Evolutionary conservation across 2,329 filamentous ascomycete genomes (phyloP).

Genomic region (Xylariaceae sp.): DNA sequence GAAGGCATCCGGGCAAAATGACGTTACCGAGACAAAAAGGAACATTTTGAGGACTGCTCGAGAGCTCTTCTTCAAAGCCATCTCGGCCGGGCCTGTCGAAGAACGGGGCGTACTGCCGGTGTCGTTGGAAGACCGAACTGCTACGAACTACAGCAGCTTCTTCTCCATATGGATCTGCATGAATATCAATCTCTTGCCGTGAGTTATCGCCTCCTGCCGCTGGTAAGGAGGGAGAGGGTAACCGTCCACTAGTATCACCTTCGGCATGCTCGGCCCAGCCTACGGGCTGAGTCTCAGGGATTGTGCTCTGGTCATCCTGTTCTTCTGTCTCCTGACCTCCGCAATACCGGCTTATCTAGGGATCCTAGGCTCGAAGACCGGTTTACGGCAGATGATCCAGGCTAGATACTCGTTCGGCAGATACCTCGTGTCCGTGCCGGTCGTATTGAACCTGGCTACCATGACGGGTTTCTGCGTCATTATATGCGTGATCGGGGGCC

Average conservation of each 20-base stretch:
- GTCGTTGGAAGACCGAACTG: conserved; percentile 33
- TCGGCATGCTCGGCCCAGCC: conserved; percentile 62
- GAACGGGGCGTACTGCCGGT: conserved; percentile 35
- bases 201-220: conserved; percentile 8
- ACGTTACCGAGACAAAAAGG: conserved; percentile 9
- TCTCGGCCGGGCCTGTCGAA: conserved; percentile 29
- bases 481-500: conserved; percentile 62
- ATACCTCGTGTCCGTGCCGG: conserved; percentile 61
- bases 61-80: conserved; percentile 3
- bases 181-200: conserved; percentile 37
- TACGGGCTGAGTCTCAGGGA: conserved; percentile 60
- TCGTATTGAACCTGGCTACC: conserved; percentile 65
- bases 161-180: conserved; percentile 37
- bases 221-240: neutral
- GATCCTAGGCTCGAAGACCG: conserved; percentile 62
- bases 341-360: conserved; percentile 58
- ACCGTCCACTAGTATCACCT: conserved; percentile 52
- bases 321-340: conserved; percentile 61
- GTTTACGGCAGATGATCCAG: conserved; percentile 68
- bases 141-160: conserved; percentile 34
- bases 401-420: conserved; percentile 65
- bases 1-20: conserved; percentile 10
- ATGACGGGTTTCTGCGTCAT: conserved; percentile 66
- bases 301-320: conserved; percentile 61
- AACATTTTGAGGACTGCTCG: neutral